Base-by-base conservation (phyloP, 176 grass and related monocot species). In the Zizania latifolia region DNA sequence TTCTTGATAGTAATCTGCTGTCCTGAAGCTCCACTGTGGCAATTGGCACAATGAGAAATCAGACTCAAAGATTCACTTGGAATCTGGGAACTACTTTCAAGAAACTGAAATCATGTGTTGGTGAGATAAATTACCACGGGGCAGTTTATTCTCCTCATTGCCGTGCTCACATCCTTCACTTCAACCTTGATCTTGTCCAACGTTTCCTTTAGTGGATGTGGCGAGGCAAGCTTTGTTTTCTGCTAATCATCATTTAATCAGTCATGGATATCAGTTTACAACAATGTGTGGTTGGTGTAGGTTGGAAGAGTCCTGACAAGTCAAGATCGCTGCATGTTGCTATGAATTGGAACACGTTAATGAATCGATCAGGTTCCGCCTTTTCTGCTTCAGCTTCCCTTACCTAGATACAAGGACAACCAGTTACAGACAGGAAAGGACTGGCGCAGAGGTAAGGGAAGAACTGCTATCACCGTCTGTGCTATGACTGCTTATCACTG, bases 161-260 rank as follows among this genome's bases (percentile, higher is more conserved):
- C 80, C 51, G 92, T 75, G 30, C 84, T 86, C 35, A 70, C 77
- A 41, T 80, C 57, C 71, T 63, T 40, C 3, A 83, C 89, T 4
- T 89, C 92, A 60, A 82, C 62, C 59, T 79, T 85, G 23, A 96
- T 92, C 34, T 76, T 92, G 26, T 79, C 81, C 27, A 89, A 78
- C 41, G 92, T 92, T 87, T 87, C 92, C 13, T 87, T 73, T 15
- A 89, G 73, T 12, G 89, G 36, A 46, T 92, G 74, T 10, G 44
- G 37, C 3, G 92, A 92, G 19, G 86, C 70, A 0, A 96, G 65
- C 41, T 89, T 96, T 58, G 65, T 89, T 89, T 96, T 92, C 86
- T 92, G 74, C 58, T 64, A 44, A 41, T 37, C 44, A 63, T 36
- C 35, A 33, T n/a, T 26, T 19, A 66, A 37, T 50, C 19, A 60